These are phyloP conservation scores for Erucastrum elatum DNA, from an alignment of 345 rosid genomes.

Conservation along the genomic window DNA sequence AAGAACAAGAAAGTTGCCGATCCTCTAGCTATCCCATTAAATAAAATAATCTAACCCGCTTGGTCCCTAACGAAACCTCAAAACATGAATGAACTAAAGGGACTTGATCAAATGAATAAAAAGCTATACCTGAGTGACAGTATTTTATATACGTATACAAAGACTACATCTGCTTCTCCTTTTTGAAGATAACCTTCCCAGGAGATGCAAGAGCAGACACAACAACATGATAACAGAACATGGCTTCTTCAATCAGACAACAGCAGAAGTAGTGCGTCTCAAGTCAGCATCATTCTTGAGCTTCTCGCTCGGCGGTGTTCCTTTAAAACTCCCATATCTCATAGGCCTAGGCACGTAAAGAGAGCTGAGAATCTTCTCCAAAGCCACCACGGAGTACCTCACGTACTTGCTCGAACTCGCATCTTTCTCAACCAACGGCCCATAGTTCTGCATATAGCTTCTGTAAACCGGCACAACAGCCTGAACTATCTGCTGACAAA, in stretches of 20 bases:
- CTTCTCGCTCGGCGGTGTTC: conserved; percentile 56
- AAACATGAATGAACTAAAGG: conserved; percentile 24
- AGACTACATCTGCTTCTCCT: conserved; percentile 34
- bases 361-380: conserved; percentile 82
- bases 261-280: conserved; percentile 78
- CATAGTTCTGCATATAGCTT: conserved; percentile 98
- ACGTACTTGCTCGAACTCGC: conserved; percentile 85
- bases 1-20: neutral
- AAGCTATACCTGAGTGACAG: conserved; percentile 45
- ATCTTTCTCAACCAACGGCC: conserved; percentile 91
- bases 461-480: conserved; percentile 83
- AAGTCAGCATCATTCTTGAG: conserved; percentile 58
- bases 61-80: neutral
- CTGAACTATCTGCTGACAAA: conserved; percentile 73
- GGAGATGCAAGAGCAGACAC: conserved; percentile 32
- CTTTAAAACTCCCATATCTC: conserved; percentile 88
- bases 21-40: neutral
- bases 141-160: conserved; percentile 37
- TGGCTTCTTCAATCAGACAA: conserved; percentile 45
- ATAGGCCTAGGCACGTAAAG: conserved; percentile 77
- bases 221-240: conserved; percentile 11
- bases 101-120: conserved; percentile 44
- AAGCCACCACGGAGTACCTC: conserved; percentile 72
- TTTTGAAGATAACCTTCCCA: neutral
- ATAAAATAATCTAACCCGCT: neutral